Percentiles rank a stretch among this genome's conserved stretches.
These are phyloP conservation scores for Tolypocladium guangdongense DNA, from an alignment of 2,329 filamentous ascomycete species.

Conservation along the genomic window DNA sequence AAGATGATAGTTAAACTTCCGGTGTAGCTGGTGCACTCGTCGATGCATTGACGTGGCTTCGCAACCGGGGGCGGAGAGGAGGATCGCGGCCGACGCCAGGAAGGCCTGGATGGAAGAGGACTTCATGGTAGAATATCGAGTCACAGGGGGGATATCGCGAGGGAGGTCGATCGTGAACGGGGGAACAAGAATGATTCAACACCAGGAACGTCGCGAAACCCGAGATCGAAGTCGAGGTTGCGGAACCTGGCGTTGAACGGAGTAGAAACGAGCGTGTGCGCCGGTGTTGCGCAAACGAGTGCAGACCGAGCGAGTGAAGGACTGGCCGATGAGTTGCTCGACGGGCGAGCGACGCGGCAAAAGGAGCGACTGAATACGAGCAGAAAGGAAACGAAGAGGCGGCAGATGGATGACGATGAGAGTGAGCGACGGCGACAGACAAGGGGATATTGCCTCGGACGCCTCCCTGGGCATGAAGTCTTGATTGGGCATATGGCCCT, in stretches of 20 bases:
- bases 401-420: background rate
- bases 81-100: slow-evolving; percentile 35
- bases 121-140: slow-evolving; percentile 35
- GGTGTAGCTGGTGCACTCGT: slow-evolving; percentile 23
- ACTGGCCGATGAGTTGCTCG: background rate
- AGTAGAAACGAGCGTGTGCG: background rate
- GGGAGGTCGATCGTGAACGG: slow-evolving; percentile 1
- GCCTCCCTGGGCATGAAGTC: background rate
- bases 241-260: background rate
- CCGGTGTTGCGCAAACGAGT: background rate
- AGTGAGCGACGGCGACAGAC: slow-evolving; percentile 1
- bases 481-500: too few species aligned
- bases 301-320: background rate
- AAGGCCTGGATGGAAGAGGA: slow-evolving; percentile 36
- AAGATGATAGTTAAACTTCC: slow-evolving; percentile 26
- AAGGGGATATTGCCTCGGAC: background rate
- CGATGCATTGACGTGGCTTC: slow-evolving; percentile 21
- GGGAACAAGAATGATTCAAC: background rate
- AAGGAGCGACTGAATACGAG: slow-evolving; percentile 1
- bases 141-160: background rate
- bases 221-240: background rate
- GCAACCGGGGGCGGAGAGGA: slow-evolving; percentile 31
- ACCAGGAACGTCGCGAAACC: slow-evolving; percentile 1
- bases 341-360: background rate
- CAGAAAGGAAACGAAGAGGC: background rate